Evolutionary conservation across 1,139 yeast species (phyloP), one percentile per base, ranked within the genome.

Genomic region (Trichomonascaceae sp.): DNA sequence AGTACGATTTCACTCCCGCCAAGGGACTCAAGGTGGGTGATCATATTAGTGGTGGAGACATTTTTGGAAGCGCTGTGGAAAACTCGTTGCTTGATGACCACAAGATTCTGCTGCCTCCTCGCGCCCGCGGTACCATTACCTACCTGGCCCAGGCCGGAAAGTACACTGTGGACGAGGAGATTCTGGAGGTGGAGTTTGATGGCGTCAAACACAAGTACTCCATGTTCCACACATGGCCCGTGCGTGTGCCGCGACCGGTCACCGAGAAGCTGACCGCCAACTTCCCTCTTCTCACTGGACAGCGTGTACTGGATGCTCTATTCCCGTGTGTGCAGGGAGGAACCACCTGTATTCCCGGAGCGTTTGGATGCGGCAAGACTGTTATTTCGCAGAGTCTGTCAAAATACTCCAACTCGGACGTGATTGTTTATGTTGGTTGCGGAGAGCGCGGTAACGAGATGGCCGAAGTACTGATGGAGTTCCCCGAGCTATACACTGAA

Each of bases 291-390:
- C 71, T 89, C 52, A 89, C 99, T 23, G 99, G 99, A 51, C 99
- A 89, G 68, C 82, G 98, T 71, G 99, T 89, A 37, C 71, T 89
- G 61, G 99, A 89, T 61, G 78, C 98, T 26, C 72, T 89, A 46
- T 92, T 89, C 73, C 98, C 99, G 35, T 82, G 93, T 74, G 99
- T 92, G 49, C 98, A 92, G 69, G 98, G 99, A 67, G 99, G 99
- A 69, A 89, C 99, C 34, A 89, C 99, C 29, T 92, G 98, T 77
- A 89, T 89, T 58, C 99, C 99, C 32, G 99, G 99, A 63, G 99
- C 99, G 43, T 89, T 89, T 53, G 99, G 99, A 43, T 89, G 97
- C 66, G 99, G 99, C 62, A 89, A 89, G 62, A 89, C 99, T 9
- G 99, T 89, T 52, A 89, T 89, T 58, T 89, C 99, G 23, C 98